phyloP scores from a whole-genome alignment of 495 filamentous ascomycete genomes.

The Chaetomidium leptoderma region DNA sequence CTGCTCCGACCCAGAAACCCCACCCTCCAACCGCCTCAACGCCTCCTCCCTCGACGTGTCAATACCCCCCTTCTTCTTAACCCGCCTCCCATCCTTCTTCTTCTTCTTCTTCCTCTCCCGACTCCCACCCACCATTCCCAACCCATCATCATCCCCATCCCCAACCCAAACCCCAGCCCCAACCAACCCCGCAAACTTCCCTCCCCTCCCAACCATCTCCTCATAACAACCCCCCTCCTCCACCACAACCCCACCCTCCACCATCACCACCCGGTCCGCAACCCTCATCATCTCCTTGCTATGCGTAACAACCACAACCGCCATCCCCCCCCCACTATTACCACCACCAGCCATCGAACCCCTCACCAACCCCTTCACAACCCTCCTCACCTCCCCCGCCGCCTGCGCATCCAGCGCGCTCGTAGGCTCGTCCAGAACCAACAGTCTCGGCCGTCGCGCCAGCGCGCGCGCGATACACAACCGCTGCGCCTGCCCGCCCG shows the following conservation, averaged over 20 bases:
- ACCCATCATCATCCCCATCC: conserved; percentile 1
- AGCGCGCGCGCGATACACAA: conserved; percentile 80
- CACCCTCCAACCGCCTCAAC: conserved; percentile 20
- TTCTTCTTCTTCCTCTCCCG: conserved; percentile 6
- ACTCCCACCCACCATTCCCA: neutral
- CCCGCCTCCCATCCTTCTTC: neutral
- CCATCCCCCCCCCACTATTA: conserved; percentile 33
- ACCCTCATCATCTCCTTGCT: conserved; percentile 76
- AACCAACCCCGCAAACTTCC: conserved; percentile 36
- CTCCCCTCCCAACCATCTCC: conserved; percentile 41
- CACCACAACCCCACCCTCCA: conserved; percentile 63
- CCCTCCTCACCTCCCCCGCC: conserved; percentile 62
- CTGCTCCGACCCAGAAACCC: neutral
- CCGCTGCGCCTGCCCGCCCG: conserved; percentile 81
- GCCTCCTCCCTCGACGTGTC: conserved; percentile 16
- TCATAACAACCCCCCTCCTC: conserved; percentile 64
- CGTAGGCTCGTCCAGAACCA: conserved; percentile 88
- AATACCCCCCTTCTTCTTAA: conserved; percentile 2
- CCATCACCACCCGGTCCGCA: conserved; percentile 63
- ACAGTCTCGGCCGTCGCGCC: conserved; percentile 59
- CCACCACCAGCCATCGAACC: neutral
- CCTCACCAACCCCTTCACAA: conserved; percentile 51
- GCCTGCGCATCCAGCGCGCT: conserved; percentile 68
- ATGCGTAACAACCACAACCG: conserved; percentile 74
- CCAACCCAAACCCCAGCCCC: conserved; percentile 34